phyloP scores from a whole-genome alignment of 1,284 basidiomycete species.

The Mycena citricolor region DNA sequence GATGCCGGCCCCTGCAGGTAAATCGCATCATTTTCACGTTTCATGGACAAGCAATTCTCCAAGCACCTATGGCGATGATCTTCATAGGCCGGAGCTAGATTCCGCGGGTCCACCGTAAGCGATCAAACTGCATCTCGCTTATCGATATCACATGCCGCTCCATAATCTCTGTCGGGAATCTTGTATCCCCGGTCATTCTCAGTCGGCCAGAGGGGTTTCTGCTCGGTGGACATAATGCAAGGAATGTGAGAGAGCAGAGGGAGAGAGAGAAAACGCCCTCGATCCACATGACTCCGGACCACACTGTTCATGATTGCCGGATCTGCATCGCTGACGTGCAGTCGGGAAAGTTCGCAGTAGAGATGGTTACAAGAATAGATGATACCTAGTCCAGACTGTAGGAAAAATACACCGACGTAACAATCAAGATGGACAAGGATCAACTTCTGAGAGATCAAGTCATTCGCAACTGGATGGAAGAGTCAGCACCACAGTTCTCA shows the following conservation, averaged over 20 bases:
- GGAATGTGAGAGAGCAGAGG: neutral
- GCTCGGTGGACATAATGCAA: neutral
- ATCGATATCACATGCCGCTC: conserved; percentile 14
- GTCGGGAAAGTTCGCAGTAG: too few species aligned
- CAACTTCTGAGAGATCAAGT: too few species aligned
- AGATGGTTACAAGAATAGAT: too few species aligned
- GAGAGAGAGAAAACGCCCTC: neutral
- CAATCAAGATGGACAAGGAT: too few species aligned
- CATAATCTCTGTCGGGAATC: conserved; percentile 24
- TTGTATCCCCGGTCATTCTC: conserved; percentile 24
- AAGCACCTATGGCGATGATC: conserved; percentile 25
- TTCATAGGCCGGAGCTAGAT: conserved; percentile 24
- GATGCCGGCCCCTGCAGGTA: too few species aligned
- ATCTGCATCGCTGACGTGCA: too few species aligned
- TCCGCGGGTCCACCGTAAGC: neutral
- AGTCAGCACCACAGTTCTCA: neutral
- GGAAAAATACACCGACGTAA: too few species aligned
- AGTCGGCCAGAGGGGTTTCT: conserved; percentile 19
- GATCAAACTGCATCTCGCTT: neutral
- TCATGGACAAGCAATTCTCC: too few species aligned
- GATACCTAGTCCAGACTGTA: too few species aligned
- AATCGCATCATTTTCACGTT: too few species aligned
- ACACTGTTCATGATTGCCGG: too few species aligned
- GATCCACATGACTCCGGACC: too few species aligned
- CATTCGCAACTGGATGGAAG: conserved; percentile 39